These are phyloP conservation scores for Aspergillus bertholletiae DNA, from an alignment of 495 filamentous ascomycete species.

Conservation along the genomic window DNA sequence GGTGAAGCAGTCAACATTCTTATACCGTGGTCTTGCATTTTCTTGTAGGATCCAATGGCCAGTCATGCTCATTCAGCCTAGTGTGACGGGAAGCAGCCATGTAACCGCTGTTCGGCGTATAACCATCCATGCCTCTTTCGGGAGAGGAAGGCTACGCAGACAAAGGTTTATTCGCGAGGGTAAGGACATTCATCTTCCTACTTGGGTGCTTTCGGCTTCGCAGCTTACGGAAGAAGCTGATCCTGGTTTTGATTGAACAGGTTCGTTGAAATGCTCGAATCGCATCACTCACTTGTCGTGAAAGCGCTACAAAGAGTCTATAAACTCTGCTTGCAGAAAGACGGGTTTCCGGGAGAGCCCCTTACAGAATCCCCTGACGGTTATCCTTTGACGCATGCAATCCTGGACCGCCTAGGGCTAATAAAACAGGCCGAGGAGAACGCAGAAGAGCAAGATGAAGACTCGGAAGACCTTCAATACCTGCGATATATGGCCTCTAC, in stretches of 20 bases:
- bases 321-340: slow-evolving; percentile 41
- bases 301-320: slow-evolving; percentile 45
- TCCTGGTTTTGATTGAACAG: slow-evolving; percentile 11
- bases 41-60: not conserved
- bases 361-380: slow-evolving; percentile 40
- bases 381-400: slow-evolving; percentile 43
- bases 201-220: not conserved
- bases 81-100: slow-evolving; percentile 50
- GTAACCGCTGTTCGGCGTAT: slow-evolving; percentile 45
- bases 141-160: slow-evolving; percentile 45
- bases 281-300: slow-evolving; percentile 42
- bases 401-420: slow-evolving; percentile 43
- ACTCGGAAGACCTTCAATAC: slow-evolving; percentile 37
- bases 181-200: slow-evolving; percentile 12
- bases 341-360: slow-evolving; percentile 45
- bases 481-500: slow-evolving; percentile 37
- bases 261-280: slow-evolving; percentile 49
- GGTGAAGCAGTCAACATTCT: slow-evolving; percentile 8
- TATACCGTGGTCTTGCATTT: not conserved
- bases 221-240: not conserved
- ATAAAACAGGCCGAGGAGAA: slow-evolving; percentile 49
- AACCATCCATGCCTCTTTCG: slow-evolving; percentile 48
- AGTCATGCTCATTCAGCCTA: slow-evolving; percentile 17
- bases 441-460: slow-evolving; percentile 35
- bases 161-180: slow-evolving; percentile 48